phyloP scores from a whole-genome alignment of 345 rosid species.

The Euphorbia pulcherrima region DNA sequence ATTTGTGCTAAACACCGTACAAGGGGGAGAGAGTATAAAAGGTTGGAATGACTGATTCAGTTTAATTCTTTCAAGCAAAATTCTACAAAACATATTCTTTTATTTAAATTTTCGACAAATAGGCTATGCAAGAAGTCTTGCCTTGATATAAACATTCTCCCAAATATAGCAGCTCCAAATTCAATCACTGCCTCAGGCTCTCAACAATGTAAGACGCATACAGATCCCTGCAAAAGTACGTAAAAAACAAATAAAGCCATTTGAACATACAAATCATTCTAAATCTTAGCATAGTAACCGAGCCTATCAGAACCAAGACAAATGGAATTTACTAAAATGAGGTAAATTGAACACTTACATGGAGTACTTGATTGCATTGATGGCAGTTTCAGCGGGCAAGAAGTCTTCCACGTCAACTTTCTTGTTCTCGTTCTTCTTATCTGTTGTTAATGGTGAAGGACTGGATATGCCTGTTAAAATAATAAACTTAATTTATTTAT shows the following conservation, averaged over 20 bases:
- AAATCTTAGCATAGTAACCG: neutral
- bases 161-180: neutral
- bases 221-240: constrained; percentile 70
- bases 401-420: constrained; percentile 86
- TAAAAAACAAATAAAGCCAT: neutral
- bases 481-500: too few species aligned
- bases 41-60: too few species aligned
- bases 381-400: constrained; percentile 72
- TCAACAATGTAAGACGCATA: constrained; percentile 88
- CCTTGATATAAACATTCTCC: neutral
- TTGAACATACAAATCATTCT: neutral
- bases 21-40: too few species aligned
- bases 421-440: constrained; percentile 98
- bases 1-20: too few species aligned
- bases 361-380: constrained; percentile 75
- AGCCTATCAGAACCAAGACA: neutral
- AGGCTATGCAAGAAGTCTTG: constrained; percentile 14
- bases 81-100: too few species aligned
- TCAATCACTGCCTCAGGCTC: constrained; percentile 65
- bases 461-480: too few species aligned
- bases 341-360: constrained; percentile 46
- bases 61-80: too few species aligned
- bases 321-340: neutral
- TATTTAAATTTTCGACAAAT: neutral
- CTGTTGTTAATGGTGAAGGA: constrained; percentile 48